phyloP scores from a whole-genome alignment of 1,284 basidiomycete genomes.

The Fomitopsis pinicola region DNA sequence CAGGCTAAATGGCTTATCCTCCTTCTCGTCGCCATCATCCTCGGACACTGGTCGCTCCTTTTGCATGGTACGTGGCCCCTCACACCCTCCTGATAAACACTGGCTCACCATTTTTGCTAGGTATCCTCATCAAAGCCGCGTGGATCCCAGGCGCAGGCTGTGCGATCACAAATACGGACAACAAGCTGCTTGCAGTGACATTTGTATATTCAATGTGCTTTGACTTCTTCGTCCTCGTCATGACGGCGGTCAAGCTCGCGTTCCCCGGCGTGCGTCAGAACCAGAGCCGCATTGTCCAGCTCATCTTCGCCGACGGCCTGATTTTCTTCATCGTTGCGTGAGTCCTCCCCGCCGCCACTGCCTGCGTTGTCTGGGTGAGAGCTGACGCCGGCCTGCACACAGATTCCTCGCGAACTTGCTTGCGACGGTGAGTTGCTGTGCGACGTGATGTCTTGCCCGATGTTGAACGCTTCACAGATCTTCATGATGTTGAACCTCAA shows the following conservation, averaged over 20 bases:
- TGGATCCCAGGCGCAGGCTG: constrained; percentile 41
- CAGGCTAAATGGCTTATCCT: constrained; percentile 54
- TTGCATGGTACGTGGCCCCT: constrained; percentile 46
- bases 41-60: constrained; percentile 71
- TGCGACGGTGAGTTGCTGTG: constrained; percentile 45
- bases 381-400: not conserved
- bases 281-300: constrained; percentile 52
- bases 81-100: constrained; percentile 11
- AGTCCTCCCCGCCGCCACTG: constrained; percentile 23
- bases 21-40: constrained; percentile 51
- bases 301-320: constrained; percentile 68
- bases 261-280: constrained; percentile 30
- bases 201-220: constrained; percentile 24
- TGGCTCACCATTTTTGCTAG: constrained; percentile 29
- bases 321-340: constrained; percentile 74
- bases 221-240: constrained; percentile 24
- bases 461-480: constrained; percentile 31
- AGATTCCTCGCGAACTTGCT: constrained; percentile 65
- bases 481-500: constrained; percentile 73
- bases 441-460: not conserved
- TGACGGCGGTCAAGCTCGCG: constrained; percentile 46
- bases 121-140: constrained; percentile 53
- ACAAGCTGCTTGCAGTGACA: not conserved
- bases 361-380: not conserved
- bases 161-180: not conserved